Conservation (phyloP, 1,139 yeast genomes). For the Sugiyamaella xylanicola region DNA sequence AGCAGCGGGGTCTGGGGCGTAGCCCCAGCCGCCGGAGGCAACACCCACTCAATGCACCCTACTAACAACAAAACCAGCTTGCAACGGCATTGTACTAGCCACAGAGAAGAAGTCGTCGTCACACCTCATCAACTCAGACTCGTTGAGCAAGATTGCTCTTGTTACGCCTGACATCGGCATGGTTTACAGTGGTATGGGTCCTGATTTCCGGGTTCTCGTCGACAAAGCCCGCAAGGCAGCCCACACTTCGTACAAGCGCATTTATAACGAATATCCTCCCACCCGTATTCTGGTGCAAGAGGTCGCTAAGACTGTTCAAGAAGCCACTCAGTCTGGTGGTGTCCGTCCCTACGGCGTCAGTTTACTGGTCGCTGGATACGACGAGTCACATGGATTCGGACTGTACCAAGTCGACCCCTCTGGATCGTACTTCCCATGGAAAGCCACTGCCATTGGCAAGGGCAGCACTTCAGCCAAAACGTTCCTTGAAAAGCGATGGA, state of each 20-base stretch:
- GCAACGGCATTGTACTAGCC: slow-evolving; percentile 95
- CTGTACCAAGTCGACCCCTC: slow-evolving; percentile 97
- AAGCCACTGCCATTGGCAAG: slow-evolving; percentile 98
- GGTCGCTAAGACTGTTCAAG: slow-evolving; percentile 95
- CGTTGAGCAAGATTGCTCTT: slow-evolving; percentile 74
- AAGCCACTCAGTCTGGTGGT: slow-evolving; percentile 97
- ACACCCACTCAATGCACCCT: too few species aligned
- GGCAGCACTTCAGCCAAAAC: slow-evolving; percentile 95
- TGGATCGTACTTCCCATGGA: slow-evolving; percentile 99
- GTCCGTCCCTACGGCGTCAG: slow-evolving; percentile 98
- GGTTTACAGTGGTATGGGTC: slow-evolving; percentile 99
- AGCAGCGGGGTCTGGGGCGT: background rate
- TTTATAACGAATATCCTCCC: slow-evolving; percentile 96
- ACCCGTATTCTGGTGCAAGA: slow-evolving; percentile 92
- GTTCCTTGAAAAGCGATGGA: slow-evolving; percentile 97
- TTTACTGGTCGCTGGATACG: slow-evolving; percentile 90
- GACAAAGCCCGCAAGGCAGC: slow-evolving; percentile 93
- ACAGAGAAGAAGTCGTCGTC: slow-evolving; percentile 92
- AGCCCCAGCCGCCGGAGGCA: too few species aligned
- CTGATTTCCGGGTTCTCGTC: slow-evolving; percentile 92
- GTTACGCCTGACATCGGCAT: slow-evolving; percentile 96
- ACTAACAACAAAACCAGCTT: slow-evolving; percentile 48
- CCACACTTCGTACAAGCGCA: slow-evolving; percentile 87
- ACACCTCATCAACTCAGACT: slow-evolving; percentile 70
- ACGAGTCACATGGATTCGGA: slow-evolving; percentile 76